phyloP scores from a whole-genome alignment of 345 rosid genomes.

The Punica granatum region DNA sequence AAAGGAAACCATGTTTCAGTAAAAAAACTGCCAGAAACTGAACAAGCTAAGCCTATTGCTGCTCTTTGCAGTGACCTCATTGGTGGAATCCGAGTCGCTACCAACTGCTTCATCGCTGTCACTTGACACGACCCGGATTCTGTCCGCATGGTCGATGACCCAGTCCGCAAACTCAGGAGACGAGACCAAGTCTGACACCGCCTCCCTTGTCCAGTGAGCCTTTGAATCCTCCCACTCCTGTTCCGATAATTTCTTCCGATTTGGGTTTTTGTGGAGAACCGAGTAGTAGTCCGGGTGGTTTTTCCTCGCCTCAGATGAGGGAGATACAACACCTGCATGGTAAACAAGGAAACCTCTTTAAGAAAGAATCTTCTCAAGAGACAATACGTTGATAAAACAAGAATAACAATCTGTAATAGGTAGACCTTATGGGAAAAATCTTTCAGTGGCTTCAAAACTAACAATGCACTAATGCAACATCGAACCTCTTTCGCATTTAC shows the following conservation, averaged over 20 bases:
- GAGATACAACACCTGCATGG: constrained; percentile 26
- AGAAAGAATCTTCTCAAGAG: background rate
- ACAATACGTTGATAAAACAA: background rate
- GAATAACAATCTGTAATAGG: too few species aligned
- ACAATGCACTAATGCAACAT: too few species aligned
- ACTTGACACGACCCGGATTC: constrained; percentile 50
- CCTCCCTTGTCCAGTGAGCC: constrained; percentile 51
- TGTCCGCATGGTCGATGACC: constrained; percentile 61
- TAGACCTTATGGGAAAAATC: too few species aligned
- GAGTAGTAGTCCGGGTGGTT: constrained; percentile 48
- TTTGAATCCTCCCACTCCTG: constrained; percentile 78
- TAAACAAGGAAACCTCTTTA: background rate
- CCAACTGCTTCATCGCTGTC: constrained; percentile 44
- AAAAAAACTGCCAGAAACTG: constrained; percentile 16
- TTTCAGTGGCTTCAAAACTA: too few species aligned
- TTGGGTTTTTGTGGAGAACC: constrained; percentile 52
- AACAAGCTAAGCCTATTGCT: constrained; percentile 28
- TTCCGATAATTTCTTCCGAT: constrained; percentile 48
- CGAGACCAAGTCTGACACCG: constrained; percentile 57
- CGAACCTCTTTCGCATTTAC: background rate
- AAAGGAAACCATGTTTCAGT: background rate
- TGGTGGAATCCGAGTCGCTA: constrained; percentile 61
- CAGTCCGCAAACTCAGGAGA: constrained; percentile 72
- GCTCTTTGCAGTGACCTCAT: constrained; percentile 25
- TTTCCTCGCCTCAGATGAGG: constrained; percentile 8